Percentiles rank a stretch among this genome's conserved stretches.
phyloP scores from a whole-genome alignment of 805 yeast species.

The Teunomyces atbi region DNA sequence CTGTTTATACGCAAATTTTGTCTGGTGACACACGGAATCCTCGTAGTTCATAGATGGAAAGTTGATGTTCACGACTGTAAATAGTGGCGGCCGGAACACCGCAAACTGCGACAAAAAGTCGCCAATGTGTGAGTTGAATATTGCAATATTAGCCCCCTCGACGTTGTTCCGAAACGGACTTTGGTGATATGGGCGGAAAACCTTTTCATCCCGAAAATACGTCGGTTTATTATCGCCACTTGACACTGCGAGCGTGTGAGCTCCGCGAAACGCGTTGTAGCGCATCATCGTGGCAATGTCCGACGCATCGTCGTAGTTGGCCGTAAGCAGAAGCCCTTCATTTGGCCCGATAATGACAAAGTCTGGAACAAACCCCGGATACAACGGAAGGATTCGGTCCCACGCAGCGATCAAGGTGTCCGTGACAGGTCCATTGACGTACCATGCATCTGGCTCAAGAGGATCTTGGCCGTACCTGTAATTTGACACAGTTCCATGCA shows the following conservation, averaged over 20 bases:
- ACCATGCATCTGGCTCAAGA: conserved; percentile 31
- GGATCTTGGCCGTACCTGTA: conserved; percentile 33
- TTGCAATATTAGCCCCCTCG: conserved; percentile 21
- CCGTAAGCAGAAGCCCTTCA: conserved; percentile 18
- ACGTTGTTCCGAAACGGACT: conserved; percentile 12
- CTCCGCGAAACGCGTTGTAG: conserved; percentile 14
- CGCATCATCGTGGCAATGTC: conserved; percentile 14
- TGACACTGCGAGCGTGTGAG: conserved; percentile 22
- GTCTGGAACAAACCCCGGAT: conserved; percentile 25
- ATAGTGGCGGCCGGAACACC: not conserved
- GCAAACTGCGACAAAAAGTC: not conserved
- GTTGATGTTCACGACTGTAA: conserved; percentile 20
- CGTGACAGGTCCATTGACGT: conserved; percentile 27
- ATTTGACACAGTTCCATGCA: not conserved
- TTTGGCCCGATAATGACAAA: conserved; percentile 36
- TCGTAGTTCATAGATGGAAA: conserved; percentile 29
- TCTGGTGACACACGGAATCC: conserved; percentile 8
- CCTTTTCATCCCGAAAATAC: conserved; percentile 34
- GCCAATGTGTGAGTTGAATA: conserved; percentile 16
- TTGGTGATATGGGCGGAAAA: conserved; percentile 16
- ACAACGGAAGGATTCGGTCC: conserved; percentile 24
- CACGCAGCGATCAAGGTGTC: conserved; percentile 24
- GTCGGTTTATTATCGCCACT: conserved; percentile 26
- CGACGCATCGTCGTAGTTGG: conserved; percentile 1
- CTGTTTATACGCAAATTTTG: not conserved